These are phyloP conservation scores for Hypoxylon subgilvum DNA, from an alignment of 495 filamentous ascomycete genomes.

Conservation along the genomic window DNA sequence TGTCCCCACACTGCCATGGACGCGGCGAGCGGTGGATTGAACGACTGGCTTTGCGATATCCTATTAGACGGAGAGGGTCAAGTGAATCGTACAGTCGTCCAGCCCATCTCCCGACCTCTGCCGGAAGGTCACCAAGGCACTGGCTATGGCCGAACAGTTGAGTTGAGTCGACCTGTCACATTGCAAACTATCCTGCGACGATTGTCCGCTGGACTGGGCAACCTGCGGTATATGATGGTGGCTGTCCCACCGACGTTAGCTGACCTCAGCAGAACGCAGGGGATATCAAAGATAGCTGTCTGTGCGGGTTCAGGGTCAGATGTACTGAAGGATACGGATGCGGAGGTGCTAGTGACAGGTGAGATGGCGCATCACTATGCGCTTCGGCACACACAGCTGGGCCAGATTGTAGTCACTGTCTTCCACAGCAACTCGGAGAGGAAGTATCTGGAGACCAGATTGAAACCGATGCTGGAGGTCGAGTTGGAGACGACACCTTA, in stretches of 20 bases:
- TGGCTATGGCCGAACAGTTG: slow-evolving; percentile 79
- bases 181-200: slow-evolving; percentile 66
- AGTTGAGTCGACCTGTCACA: slow-evolving; percentile 62
- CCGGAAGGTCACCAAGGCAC: slow-evolving; percentile 65
- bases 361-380: slow-evolving; percentile 94
- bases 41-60: slow-evolving; percentile 94
- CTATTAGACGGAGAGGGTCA: slow-evolving; percentile 54
- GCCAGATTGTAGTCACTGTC: slow-evolving; percentile 80
- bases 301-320: slow-evolving; percentile 85
- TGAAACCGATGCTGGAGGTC: slow-evolving; percentile 68
- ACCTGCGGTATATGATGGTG: slow-evolving; percentile 49
- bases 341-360: slow-evolving; percentile 86
- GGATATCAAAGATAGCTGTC: slow-evolving; percentile 66
- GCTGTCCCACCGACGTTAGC: slow-evolving; percentile 42
- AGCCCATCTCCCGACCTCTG: slow-evolving; percentile 44
- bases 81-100: slow-evolving; percentile 42
- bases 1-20: slow-evolving; percentile 94
- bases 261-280: slow-evolving; percentile 32
- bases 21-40: slow-evolving; percentile 82
- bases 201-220: slow-evolving; percentile 45
- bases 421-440: slow-evolving; percentile 94
- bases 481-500: slow-evolving; percentile 47
- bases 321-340: slow-evolving; percentile 69
- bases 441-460: slow-evolving; percentile 72
- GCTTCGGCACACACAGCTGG: slow-evolving; percentile 82